These are phyloP conservation scores for Fusarium bulbicola DNA, from an alignment of 2,329 filamentous ascomycete genomes.

Conservation along the genomic window DNA sequence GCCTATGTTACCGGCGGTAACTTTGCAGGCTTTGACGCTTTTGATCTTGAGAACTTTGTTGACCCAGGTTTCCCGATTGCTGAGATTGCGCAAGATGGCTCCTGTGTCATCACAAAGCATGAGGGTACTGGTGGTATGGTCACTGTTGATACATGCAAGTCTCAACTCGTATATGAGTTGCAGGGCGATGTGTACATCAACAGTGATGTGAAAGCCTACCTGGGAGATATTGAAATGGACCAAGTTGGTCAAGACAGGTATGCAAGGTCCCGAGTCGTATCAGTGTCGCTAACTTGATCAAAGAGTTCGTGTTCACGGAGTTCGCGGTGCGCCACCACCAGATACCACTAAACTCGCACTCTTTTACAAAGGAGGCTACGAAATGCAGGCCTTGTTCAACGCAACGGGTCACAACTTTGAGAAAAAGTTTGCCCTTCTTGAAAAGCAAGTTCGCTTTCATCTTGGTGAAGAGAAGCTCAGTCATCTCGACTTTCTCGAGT, in stretches of 20 bases:
- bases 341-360: not conserved
- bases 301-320: not conserved
- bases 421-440: not conserved
- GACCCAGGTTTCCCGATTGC: not conserved
- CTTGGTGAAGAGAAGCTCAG: not conserved
- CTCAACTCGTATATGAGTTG: not conserved
- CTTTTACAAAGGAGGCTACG: not conserved
- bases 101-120: not conserved
- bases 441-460: not conserved
- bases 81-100: not conserved
- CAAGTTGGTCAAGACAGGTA: not conserved
- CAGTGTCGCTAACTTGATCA: not conserved
- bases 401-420: not conserved
- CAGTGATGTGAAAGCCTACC: not conserved
- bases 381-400: not conserved
- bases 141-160: not conserved
- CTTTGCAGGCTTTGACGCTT: not conserved
- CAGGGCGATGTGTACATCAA: not conserved
- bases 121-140: not conserved
- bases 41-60: not conserved
- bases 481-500: not conserved
- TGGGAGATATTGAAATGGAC: not conserved
- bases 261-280: rapidly evolving
- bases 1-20: not conserved
- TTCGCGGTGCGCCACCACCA: not conserved